phyloP scores from a whole-genome alignment of 148 eudicot genomes.

The Nepenthes mirabilis region DNA sequence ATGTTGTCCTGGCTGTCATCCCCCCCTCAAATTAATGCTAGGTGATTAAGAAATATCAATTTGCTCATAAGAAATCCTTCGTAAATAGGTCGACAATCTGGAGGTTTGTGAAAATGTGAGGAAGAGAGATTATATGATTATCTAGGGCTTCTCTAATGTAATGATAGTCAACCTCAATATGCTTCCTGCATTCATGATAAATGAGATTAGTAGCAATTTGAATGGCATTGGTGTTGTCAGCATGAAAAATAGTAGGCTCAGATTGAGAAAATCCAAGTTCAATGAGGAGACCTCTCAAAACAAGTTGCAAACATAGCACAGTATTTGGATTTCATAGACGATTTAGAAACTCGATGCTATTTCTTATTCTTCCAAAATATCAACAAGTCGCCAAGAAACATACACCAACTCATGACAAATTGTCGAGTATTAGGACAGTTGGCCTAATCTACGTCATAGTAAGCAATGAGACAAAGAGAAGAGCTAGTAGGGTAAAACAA shows the following conservation, averaged over 20 bases:
- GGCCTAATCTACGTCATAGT: no score
- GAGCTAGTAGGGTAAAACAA: no score
- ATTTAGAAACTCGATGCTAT: not conserved
- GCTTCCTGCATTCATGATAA: no score
- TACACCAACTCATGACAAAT: not conserved
- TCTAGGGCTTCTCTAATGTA: not conserved
- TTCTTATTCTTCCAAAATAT: not conserved
- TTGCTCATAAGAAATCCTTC: not conserved
- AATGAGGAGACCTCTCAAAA: not conserved
- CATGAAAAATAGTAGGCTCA: not conserved
- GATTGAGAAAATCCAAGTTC: not conserved
- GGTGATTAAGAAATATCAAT: not conserved
- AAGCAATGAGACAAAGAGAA: no score
- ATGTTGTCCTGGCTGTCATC: no score
- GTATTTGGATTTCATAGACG: not conserved
- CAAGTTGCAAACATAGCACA: not conserved
- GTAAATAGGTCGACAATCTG: not conserved
- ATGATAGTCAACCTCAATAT: not conserved
- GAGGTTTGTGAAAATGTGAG: no score
- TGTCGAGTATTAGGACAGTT: not conserved
- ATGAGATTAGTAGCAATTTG: not conserved
- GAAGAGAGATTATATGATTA: not conserved
- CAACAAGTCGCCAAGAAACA: not conserved
- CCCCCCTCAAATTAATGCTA: not conserved
- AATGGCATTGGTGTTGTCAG: not conserved